phyloP scores from a whole-genome alignment of 352 stramenopile genomes.

The Phytophthora cactorum region DNA sequence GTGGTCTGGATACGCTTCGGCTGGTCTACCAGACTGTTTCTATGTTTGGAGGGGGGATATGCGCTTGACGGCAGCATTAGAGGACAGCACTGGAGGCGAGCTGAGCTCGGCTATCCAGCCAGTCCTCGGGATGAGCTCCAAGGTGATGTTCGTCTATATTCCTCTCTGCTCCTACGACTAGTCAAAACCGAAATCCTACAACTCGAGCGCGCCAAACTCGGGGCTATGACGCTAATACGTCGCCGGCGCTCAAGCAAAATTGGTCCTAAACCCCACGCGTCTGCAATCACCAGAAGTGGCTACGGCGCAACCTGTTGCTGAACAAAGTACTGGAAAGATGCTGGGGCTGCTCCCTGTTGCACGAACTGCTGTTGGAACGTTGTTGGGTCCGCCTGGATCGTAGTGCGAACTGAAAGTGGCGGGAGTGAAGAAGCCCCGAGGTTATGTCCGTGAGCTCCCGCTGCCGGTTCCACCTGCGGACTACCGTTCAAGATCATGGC shows the following conservation, averaged over 20 bases:
- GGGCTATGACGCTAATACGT: constrained; percentile 6
- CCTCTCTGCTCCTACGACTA: constrained; percentile 29
- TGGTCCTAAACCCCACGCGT: constrained; percentile 3
- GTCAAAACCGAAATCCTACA: constrained; percentile 34
- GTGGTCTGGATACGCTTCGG: not conserved
- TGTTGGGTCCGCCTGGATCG: constrained; percentile 19
- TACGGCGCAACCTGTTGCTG: constrained; percentile 33
- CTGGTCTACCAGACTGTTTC: not conserved
- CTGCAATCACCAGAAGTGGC: not conserved
- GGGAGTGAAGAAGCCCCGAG: constrained; percentile 12
- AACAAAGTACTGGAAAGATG: constrained; percentile 31
- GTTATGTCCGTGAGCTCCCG: constrained; percentile 16
- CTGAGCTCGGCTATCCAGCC: not conserved
- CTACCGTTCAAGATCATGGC: constrained; percentile 81
- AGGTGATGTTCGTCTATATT: constrained; percentile 39
- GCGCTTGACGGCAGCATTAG: not conserved
- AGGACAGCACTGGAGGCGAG: not conserved
- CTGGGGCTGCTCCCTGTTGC: constrained; percentile 20
- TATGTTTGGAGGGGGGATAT: not conserved
- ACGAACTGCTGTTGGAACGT: constrained; percentile 14
- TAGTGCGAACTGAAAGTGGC: constrained; percentile 16
- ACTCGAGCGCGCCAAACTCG: not conserved
- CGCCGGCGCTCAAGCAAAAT: constrained; percentile 18
- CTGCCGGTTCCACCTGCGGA: constrained; percentile 41
- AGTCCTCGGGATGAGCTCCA: constrained; percentile 15